Base-by-base conservation (phyloP, 2,329 filamentous ascomycete species). In the Paecilomyces dactylethromorphus region DNA sequence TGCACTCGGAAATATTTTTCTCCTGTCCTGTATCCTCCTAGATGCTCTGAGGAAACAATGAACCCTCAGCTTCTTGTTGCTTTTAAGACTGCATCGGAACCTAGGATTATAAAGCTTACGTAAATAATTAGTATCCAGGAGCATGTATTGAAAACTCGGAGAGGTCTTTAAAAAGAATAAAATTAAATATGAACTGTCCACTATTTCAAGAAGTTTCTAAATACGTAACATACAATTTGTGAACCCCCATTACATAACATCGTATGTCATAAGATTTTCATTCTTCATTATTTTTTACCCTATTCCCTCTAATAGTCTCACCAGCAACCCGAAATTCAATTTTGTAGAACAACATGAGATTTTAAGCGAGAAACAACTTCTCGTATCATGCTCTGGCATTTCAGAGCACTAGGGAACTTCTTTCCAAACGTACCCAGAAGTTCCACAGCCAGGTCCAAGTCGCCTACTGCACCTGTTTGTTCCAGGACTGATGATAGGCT, bases 401-500 rank as follows among this genome's bases (percentile, higher is more conserved):
- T 65, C 24, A 59, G 61, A 1, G 66, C 66, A 8, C 64, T 64
- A 24, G 64, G 56, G 59, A 68, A 68, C 31, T 68, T 68, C n/a
- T 54, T 53, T 8, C 60, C 58, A 53, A 68, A 68, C 2, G 62
- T 59, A 7, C 63, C 61, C 21, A 68, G 55, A 15, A 68, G 33
- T 24, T 67, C 65, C 7, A 65, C 31, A 10, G 59, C 64, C 45
- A 68, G 45, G 12, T 66, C 64, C 12, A 68, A 24, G 54, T 68
- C 65, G 26, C 61, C 61, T 13, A 65, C 53, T 2, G 62, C 64
- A 18, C 60, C 63, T 1, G 58, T 56, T 52, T 63, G 59, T 26
- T 66, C 58, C 22, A 65, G 29, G 2, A 63, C 57, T 6, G 59
- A 56, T 1, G 62, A 59, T 10, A 66, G 15, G 15, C 62, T 54